Base-by-base conservation (phyloP, 1,284 basidiomycete species). In the Cryptococcus sp. region DNA sequence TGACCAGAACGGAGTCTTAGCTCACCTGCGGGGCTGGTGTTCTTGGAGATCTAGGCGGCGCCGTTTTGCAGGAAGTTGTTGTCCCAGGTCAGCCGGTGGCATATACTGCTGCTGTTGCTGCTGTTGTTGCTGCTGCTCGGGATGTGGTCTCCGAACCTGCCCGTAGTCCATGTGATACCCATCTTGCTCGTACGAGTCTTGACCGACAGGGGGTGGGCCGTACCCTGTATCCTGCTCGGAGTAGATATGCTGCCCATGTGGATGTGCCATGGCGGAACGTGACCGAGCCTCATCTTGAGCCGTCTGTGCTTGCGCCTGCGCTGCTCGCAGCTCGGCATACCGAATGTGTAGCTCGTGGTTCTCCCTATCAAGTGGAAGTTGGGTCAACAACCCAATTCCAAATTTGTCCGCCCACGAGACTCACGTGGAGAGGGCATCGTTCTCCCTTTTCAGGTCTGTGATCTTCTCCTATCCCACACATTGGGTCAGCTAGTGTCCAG, bases 341-440 rank as follows among this genome's bases (percentile, higher is more conserved):
- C 44, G 23, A 20, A 21, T 39, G 33, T 51, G 50, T 3, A 51
- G 38, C 12, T 51, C 50, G 36, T 51, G n/a, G 21, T 40, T 51
- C 12, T 51, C 50, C 9, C 50, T 51, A 24, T 4, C 20, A 16
- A 11, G 5, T 28, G 24, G 46, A n/a, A n/a, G n/a, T n/a, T 28
- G n/a, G 18, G 21, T 47, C 18, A 23, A 18, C 35, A 24, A 24
- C 4, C 6, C 18, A 23, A 21, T 20, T 2, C 7, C 24, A 15
- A 28, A 16, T 9, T 11, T 47, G 5, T n/a, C n/a, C n/a, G n/a
- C n/a, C 9, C 40, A 42, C 5, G 15, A 20, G 7, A 24, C 38
- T 18, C n/a, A 51, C 50, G 37, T 18, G 6, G 36, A 12, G 12
- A 40, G 18, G 3, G 37, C 15, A 16, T 51, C 50, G 13, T 40